Conservation (phyloP, 192 early-diverging fungal species). For the Podochytrium sp. region DNA sequence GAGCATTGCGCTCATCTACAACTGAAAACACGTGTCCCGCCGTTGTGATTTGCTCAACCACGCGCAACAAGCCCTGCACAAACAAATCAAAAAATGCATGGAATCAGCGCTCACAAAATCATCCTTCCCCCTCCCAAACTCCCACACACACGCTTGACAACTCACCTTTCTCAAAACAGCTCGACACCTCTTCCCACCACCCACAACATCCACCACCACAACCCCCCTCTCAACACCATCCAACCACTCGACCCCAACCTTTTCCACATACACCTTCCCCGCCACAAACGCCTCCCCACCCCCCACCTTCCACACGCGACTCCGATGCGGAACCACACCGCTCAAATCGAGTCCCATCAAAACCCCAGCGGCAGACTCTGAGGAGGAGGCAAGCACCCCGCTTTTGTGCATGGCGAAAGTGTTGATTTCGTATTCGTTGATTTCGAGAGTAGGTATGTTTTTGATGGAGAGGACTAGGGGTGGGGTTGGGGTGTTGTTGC, state of each 20-base stretch:
- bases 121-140: too few relatives aligned
- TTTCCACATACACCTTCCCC: not conserved
- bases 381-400: not conserved
- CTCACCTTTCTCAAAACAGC: constrained; percentile 4
- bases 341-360: constrained; percentile 20
- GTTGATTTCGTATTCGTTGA: constrained; percentile 19
- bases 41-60: not conserved
- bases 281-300: not conserved
- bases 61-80: not conserved
- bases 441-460: constrained; percentile 2
- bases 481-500: not conserved
- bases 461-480: not conserved
- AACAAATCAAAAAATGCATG: not conserved
- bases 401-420: not conserved
- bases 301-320: not conserved
- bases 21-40: constrained; percentile 18
- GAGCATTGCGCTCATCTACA: not conserved
- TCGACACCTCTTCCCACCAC: constrained; percentile 10
- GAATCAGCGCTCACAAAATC: too few relatives aligned
- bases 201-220: constrained; percentile 20
- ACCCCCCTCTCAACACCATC: not conserved
- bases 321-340: constrained; percentile 18
- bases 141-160: too few relatives aligned
- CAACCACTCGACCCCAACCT: not conserved
- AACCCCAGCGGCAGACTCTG: not conserved